A percentile compares a stretch with the other conserved stretches of the same genome.
Evolutionary conservation across 176 grass and related monocot genomes (phyloP).

Genomic region (Sorghum bicolor): DNA sequence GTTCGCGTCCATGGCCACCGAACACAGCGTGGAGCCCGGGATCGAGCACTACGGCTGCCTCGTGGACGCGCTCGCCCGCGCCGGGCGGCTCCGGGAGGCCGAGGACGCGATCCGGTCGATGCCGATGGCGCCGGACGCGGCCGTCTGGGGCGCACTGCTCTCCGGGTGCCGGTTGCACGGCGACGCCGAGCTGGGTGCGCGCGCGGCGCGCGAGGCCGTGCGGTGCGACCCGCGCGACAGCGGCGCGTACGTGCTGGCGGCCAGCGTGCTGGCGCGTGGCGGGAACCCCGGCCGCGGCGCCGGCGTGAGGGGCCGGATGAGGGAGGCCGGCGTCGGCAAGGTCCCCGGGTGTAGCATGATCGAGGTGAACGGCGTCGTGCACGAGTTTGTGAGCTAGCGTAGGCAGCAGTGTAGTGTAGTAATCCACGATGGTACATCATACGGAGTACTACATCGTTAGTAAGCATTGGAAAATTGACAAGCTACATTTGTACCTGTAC

Average conservation of each 20-base stretch:
- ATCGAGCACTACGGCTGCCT: slow-evolving; percentile 77
- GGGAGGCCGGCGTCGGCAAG: slow-evolving; percentile 52
- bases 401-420: not conserved
- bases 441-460: not conserved
- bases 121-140: slow-evolving; percentile 64
- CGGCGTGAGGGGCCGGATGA: slow-evolving; percentile 43
- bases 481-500: not conserved
- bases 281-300: slow-evolving; percentile 21
- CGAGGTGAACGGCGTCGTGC: slow-evolving; percentile 60
- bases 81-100: slow-evolving; percentile 52
- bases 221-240: slow-evolving; percentile 50
- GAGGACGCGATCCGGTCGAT: slow-evolving; percentile 53
- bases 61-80: slow-evolving; percentile 56
- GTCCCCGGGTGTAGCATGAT: slow-evolving; percentile 78
- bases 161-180: slow-evolving; percentile 55
- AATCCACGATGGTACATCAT: not conserved
- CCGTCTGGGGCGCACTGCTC: slow-evolving; percentile 71
- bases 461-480: not conserved
- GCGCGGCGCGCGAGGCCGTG: slow-evolving; percentile 36
- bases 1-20: slow-evolving; percentile 44
- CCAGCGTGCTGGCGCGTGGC: slow-evolving; percentile 30
- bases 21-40: slow-evolving; percentile 35
- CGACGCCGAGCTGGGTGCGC: slow-evolving; percentile 31
- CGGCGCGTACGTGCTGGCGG: slow-evolving; percentile 51
- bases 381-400: slow-evolving; percentile 68